Evolutionary conservation across 306 rosid species (phyloP), one percentile per base, ranked within the genome.

Genomic region (Clitoria ternatea): DNA sequence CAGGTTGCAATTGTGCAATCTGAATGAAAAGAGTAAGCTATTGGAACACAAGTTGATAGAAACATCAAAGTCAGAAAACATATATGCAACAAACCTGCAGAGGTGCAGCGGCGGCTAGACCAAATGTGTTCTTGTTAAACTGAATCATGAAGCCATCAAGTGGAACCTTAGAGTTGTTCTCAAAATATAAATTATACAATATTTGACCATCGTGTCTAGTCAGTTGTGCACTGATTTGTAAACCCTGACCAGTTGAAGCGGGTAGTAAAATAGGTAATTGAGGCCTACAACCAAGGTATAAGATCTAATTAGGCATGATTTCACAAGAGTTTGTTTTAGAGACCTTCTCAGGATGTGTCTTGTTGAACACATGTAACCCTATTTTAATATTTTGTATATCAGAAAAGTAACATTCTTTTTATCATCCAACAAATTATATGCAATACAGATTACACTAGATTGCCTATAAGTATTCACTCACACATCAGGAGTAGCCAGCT

Each of bases 101-200:
- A 44, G 91, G 83, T 62, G 90, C 97, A 72, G 87, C 96, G 35
- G 97, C 90, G 0, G 97, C 97, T 55, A 91, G 86, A 65, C 97
- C 97, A 70, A 91, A 89, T 6, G 93, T 79, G 71, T 91, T 91
- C 81, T 89, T 91, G 90, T 91, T 91, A 75, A 91, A 91, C 62
- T 91, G 97, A 75, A 91, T 91, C 97, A 91, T 89, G 81, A 91
- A 89, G 53, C 97, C 96, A 63, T 91, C 95, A 26, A 91, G 85
- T 43, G 90, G 77, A 73, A 43, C 42, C 83, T 89, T 90, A 30
- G 96, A 54, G 83, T 82, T 84, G 86, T 91, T 91, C 81, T 91
- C 96, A 13, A 91, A 87, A 80, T 80, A 75, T 75, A 89, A 15
- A 73, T 82, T 85, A 82, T 91, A 91, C 76, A 83, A 89, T 54